Conservation (phyloP, 1,284 basidiomycete species). For the Ganoderma lucidum region DNA sequence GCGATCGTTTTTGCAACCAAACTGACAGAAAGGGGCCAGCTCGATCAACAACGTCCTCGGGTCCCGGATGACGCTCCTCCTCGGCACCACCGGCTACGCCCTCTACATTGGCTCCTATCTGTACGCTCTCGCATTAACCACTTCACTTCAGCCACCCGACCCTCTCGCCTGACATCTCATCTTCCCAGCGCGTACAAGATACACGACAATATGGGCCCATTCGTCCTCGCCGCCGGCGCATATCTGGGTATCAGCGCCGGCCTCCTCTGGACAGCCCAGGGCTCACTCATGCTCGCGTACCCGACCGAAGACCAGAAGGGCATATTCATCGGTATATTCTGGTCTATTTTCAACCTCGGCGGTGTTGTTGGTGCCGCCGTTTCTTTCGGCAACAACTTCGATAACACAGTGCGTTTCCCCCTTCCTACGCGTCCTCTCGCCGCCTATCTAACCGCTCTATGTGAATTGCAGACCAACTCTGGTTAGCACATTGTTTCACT, state of each 20-base stretch:
- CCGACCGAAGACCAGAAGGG: slow-evolving; percentile 84
- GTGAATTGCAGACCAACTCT: slow-evolving; percentile 38
- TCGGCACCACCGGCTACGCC: slow-evolving; percentile 76
- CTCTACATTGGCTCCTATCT: slow-evolving; percentile 80
- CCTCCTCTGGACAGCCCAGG: slow-evolving; percentile 88
- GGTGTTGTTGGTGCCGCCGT: slow-evolving; percentile 71
- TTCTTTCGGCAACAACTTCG: slow-evolving; percentile 59
- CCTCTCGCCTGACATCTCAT: slow-evolving; percentile 12
- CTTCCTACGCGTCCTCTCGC: background rate
- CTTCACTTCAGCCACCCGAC: background rate
- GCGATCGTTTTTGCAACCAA: background rate
- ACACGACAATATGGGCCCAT: slow-evolving; percentile 63
- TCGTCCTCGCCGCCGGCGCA: slow-evolving; percentile 81
- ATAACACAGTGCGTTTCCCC: slow-evolving; percentile 45
- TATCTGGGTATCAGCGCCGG: slow-evolving; percentile 87
- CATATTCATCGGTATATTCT: slow-evolving; percentile 76
- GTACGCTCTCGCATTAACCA: slow-evolving; percentile 48
- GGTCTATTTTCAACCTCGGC: slow-evolving; percentile 74
- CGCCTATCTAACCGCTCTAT: slow-evolving; percentile 10
- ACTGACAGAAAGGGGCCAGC: slow-evolving; percentile 44
- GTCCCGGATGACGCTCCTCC: slow-evolving; percentile 70
- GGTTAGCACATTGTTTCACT: slow-evolving; percentile 35
- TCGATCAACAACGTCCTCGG: slow-evolving; percentile 83
- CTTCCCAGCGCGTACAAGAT: slow-evolving; percentile 68
- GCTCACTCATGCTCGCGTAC: slow-evolving; percentile 85